Evolutionary conservation across 305 asterid species (phyloP).

Genomic region (Solanum hybrid): DNA sequence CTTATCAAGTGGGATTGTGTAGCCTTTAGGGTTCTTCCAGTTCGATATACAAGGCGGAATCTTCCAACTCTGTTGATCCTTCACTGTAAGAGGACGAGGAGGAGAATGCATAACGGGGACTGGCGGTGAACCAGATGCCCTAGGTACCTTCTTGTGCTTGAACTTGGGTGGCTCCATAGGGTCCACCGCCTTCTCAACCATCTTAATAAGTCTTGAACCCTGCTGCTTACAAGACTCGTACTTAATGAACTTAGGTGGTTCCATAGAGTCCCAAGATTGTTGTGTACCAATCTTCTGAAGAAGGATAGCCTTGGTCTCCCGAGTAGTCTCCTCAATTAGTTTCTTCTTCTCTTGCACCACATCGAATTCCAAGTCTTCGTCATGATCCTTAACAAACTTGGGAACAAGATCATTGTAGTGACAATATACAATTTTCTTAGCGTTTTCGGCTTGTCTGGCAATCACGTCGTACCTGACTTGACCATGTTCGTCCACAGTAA

Average conservation of each 20-base stretch:
- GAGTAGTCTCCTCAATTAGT: slow-evolving; percentile 25
- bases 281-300: slow-evolving; percentile 37
- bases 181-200: slow-evolving; percentile 85
- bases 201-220: slow-evolving; percentile 58
- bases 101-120: slow-evolving; percentile 89
- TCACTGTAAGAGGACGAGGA: slow-evolving; percentile 76
- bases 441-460: background rate
- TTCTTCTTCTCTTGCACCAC: background rate
- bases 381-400: background rate
- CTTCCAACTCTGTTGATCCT: slow-evolving; percentile 89
- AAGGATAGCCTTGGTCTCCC: slow-evolving; percentile 60
- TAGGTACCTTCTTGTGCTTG: slow-evolving; percentile 80
- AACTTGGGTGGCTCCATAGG: slow-evolving; percentile 87
- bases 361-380: background rate
- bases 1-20: slow-evolving; percentile 81
- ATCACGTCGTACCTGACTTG: background rate
- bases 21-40: slow-evolving; percentile 93
- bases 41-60: slow-evolving; percentile 87
- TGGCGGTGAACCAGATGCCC: slow-evolving; percentile 81
- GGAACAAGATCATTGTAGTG: background rate
- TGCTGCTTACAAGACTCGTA: slow-evolving; percentile 69
- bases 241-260: slow-evolving; percentile 52
- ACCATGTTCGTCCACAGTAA: background rate
- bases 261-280: slow-evolving; percentile 32
- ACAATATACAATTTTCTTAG: background rate